Percentiles rank a stretch among this genome's conserved stretches.
Evolutionary conservation across 148 eudicot genomes (phyloP).

Genomic region (Pharnaceum exiguum): DNA sequence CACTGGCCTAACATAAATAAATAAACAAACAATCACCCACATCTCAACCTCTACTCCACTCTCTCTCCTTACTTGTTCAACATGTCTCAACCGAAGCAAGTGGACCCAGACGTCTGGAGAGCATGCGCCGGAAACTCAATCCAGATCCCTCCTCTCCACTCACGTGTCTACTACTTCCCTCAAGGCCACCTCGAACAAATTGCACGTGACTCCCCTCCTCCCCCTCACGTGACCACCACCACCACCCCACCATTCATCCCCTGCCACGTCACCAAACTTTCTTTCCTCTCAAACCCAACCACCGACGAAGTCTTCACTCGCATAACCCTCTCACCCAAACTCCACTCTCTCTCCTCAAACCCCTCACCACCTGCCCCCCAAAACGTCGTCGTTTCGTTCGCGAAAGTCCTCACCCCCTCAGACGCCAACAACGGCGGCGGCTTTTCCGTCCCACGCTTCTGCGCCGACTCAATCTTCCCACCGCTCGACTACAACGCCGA

Average conservation of each 20-base stretch:
- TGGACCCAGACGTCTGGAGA: constrained; percentile 41
- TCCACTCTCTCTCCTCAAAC: constrained; percentile 36
- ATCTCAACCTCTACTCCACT: background rate
- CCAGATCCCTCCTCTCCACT: constrained; percentile 31
- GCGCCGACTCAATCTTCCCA: constrained; percentile 80
- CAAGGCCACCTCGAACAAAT: constrained; percentile 72
- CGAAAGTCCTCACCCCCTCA: constrained; percentile 69
- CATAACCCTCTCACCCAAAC: too few relatives aligned
- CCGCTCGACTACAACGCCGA: constrained; percentile 43
- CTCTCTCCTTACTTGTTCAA: too few relatives aligned
- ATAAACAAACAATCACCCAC: background rate
- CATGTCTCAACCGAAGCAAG: background rate
- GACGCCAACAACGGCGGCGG: constrained; percentile 93
- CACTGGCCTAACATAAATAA: too few relatives aligned
- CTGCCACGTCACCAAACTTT: constrained; percentile 48
- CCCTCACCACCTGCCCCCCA: background rate
- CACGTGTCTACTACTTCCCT: constrained; percentile 76
- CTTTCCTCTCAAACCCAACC: constrained; percentile 26
- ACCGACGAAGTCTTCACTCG: constrained; percentile 59
- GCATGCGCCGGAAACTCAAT: constrained; percentile 61
- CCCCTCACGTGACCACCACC: background rate
- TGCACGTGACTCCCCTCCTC: background rate
- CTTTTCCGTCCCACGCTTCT: constrained; percentile 79
- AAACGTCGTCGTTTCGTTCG: constrained; percentile 35
- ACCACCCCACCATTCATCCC: constrained; percentile 21